These are phyloP conservation scores for Flaveria bidentis DNA, from an alignment of 129 eudicot genomes.

Conservation along the genomic window DNA sequence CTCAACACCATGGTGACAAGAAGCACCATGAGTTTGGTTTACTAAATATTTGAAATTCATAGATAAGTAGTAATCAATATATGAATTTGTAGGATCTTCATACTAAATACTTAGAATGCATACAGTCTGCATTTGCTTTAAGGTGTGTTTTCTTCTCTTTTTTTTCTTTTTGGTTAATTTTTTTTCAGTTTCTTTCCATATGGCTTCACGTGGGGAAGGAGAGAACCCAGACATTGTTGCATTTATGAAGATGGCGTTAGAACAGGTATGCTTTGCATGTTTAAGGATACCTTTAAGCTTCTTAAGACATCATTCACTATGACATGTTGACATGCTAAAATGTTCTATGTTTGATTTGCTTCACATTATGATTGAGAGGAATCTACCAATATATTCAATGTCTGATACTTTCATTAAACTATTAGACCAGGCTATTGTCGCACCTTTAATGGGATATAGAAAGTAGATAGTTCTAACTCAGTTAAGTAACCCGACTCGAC, in stretches of 20 bases:
- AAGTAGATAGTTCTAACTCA: constrained; percentile 4
- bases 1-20: background rate
- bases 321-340: background rate
- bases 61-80: background rate
- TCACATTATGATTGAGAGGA: background rate
- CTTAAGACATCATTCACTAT: constrained; percentile 2
- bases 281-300: background rate
- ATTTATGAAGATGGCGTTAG: constrained; percentile 63
- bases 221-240: constrained; percentile 22
- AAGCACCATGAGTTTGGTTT: background rate
- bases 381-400: background rate
- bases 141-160: background rate
- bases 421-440: background rate
- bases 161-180: background rate
- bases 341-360: background rate
- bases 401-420: background rate
- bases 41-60: background rate
- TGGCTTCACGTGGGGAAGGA: constrained; percentile 38
- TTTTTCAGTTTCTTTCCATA: constrained; percentile 4
- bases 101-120: background rate
- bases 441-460: background rate
- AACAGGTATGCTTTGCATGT: constrained; percentile 41
- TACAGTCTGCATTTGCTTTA: background rate
- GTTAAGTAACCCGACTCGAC: background rate
- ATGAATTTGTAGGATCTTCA: background rate